These are phyloP conservation scores for Eucalyptus leucophloia DNA, from an alignment of 345 rosid species.

Conservation along the genomic window DNA sequence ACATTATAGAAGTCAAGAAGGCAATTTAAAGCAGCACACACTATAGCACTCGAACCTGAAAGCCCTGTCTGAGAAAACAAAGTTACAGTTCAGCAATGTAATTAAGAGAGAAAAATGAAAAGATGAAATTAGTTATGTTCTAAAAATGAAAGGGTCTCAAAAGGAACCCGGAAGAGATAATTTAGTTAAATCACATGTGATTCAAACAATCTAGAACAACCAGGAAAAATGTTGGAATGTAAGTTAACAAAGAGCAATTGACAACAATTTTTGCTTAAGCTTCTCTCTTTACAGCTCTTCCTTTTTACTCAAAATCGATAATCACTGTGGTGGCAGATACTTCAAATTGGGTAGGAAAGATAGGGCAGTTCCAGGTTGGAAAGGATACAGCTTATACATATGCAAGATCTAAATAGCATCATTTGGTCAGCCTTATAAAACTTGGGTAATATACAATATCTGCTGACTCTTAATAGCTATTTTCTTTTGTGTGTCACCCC, in stretches of 20 bases:
- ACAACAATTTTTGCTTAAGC: not conserved
- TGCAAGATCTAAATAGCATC: not conserved
- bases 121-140: not conserved
- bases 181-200: not conserved
- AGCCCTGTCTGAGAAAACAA: slow-evolving; percentile 70
- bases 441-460: not conserved
- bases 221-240: not conserved
- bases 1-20: slow-evolving; percentile 84
- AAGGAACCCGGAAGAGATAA: not conserved
- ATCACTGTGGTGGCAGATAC: not conserved
- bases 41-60: slow-evolving; percentile 97
- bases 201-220: not conserved
- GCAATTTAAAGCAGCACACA: slow-evolving; percentile 84
- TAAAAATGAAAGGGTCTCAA: not conserved
- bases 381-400: not conserved
- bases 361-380: not conserved
- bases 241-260: not conserved
- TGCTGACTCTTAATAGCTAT: not conserved
- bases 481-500: not conserved
- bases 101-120: not conserved
- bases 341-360: not conserved
- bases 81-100: not conserved
- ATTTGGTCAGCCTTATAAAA: not conserved
- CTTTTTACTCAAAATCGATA: not conserved
- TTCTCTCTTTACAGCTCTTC: not conserved